Base-by-base conservation (phyloP, 2,329 filamentous ascomycete genomes). In the Trichophyton mentagrophytes region DNA sequence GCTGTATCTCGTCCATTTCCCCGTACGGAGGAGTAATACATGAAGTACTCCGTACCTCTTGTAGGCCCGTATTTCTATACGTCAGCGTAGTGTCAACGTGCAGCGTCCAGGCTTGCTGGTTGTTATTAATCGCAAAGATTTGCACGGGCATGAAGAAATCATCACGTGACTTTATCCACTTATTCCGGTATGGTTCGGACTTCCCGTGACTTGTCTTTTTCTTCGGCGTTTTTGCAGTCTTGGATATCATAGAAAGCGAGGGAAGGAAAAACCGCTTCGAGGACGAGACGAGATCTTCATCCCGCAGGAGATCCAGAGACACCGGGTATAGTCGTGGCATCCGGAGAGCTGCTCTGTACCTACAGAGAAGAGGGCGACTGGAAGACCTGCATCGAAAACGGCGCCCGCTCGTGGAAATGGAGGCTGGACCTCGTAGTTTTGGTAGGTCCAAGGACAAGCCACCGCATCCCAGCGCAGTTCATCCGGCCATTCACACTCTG, bases 351-450 rank as follows among this genome's bases (percentile, higher is more conserved):
- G 27, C 27, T 30, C 27, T 30, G 27, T 30, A 44, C 40, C 6
- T 55, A 20, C 51, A 55, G 46, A 22, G 9, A 15, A 30, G 38
- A 44, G 56, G 22, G 40, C 17, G 36, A n/a, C 20, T 38, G 38
- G 11, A 44, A 25, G 30, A 27, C 33, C 56, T 30, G 56, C 58
- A 40, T 40, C 20, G 44, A 25, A 36, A 49, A 53, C n/a, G 20
- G 30, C 40, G 38, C 2, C 40, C 56, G 56, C 20, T 44, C 11
- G 36, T 46, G 40, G 56, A 61, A 27, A 66, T 65, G 65, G 65
- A 64, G 56, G 64, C 65, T 30, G 65, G 65, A 60, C 65, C 62
- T 20, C 64, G 63, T 60, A 66, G 64, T 57, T 66, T 65, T 57
- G 65, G 64, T 65, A 58, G 62, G 65, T 57, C 11, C 40, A 36